Evolutionary conservation across 2,329 filamentous ascomycete species (phyloP).

Genomic region (Fusarium xyrophilum): DNA sequence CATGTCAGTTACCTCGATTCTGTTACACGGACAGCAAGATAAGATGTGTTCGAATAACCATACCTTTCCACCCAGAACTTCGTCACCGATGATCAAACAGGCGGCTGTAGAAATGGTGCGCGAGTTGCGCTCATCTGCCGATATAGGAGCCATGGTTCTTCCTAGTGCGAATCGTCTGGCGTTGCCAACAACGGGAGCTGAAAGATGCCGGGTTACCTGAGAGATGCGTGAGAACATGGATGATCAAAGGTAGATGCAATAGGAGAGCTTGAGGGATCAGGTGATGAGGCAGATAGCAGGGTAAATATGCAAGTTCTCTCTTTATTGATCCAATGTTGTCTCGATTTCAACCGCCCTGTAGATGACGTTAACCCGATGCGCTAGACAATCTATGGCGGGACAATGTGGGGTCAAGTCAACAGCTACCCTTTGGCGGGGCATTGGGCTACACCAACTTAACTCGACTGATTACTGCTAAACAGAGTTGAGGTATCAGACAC

Average conservation of each 20-base stretch:
- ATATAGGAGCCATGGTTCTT: slow-evolving; percentile 51
- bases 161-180: slow-evolving; percentile 40
- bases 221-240: slow-evolving; percentile 79
- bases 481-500: neutral
- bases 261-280: slow-evolving; percentile 1
- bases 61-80: slow-evolving; percentile 94
- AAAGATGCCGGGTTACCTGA: slow-evolving; percentile 75
- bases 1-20: slow-evolving; percentile 1
- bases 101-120: slow-evolving; percentile 86
- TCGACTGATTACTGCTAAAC: slow-evolving; percentile 21
- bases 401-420: slow-evolving; percentile 13
- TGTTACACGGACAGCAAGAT: neutral
- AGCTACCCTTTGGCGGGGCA: slow-evolving; percentile 28
- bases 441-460: slow-evolving; percentile 13
- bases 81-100: slow-evolving; percentile 95
- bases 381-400: slow-evolving; percentile 16
- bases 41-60: neutral
- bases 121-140: slow-evolving; percentile 62
- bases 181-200: slow-evolving; percentile 45
- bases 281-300: neutral
- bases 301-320: slow-evolving; percentile 8
- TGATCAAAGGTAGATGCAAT: slow-evolving; percentile 1
- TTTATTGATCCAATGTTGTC: slow-evolving; percentile 14
- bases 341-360: slow-evolving; percentile 5
- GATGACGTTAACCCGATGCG: slow-evolving; percentile 31